Conservation (phyloP, 2,329 filamentous ascomycete genomes). For the Fusarium sp. region DNA sequence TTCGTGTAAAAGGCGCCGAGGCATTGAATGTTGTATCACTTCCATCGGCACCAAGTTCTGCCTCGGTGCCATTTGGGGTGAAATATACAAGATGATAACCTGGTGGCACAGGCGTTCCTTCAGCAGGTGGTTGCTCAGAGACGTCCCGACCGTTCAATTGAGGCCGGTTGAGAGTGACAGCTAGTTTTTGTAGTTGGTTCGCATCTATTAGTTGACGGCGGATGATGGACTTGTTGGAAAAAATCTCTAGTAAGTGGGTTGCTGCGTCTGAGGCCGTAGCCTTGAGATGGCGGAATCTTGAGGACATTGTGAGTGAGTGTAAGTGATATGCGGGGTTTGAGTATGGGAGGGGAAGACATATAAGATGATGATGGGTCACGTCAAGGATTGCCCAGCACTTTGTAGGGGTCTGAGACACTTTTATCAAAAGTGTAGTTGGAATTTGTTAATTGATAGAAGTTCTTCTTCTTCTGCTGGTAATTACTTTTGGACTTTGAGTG, state of each 20-base stretch:
- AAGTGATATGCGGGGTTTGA: conserved; percentile 18
- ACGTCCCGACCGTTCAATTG: conserved; percentile 55
- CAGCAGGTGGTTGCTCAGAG: conserved; percentile 51
- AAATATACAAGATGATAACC: conserved; percentile 74
- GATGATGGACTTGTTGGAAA: conserved; percentile 43
- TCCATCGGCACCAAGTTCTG: conserved; percentile 67
- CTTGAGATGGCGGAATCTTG: conserved; percentile 30
- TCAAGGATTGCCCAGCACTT: background rate
- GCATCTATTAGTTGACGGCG: conserved; percentile 65
- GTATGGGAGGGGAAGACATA: background rate
- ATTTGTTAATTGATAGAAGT: background rate
- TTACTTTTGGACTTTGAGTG: background rate
- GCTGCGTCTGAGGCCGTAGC: conserved; percentile 48
- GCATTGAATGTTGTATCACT: conserved; percentile 71
- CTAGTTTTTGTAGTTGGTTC: conserved; percentile 72
- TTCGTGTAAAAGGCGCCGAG: conserved; percentile 67
- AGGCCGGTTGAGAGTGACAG: conserved; percentile 65
- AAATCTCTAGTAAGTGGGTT: conserved; percentile 48
- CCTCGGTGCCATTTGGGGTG: conserved; percentile 66
- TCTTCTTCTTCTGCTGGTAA: background rate
- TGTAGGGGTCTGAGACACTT: background rate
- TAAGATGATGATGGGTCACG: background rate
- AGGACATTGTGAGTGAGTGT: conserved; percentile 14
- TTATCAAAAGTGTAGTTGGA: background rate
- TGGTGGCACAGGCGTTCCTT: conserved; percentile 64